phyloP scores from a whole-genome alignment of 2,329 filamentous ascomycete genomes.

The Orbilia brochopaga region DNA sequence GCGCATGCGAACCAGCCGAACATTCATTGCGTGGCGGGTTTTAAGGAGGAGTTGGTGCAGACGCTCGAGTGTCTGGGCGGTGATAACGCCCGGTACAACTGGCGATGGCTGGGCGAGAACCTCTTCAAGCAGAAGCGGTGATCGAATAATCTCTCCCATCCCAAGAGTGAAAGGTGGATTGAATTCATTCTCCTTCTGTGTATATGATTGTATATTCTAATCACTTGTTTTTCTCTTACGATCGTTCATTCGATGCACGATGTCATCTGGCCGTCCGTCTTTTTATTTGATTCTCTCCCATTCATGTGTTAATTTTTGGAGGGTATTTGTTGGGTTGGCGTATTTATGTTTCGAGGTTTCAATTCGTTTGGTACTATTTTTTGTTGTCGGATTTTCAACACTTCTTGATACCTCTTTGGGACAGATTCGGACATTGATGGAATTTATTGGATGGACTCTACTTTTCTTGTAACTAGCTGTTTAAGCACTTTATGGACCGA shows the following conservation, averaged over 20 bases:
- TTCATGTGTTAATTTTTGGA: not conserved
- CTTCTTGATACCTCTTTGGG: constrained; percentile 7
- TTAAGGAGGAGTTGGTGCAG: constrained; percentile 46
- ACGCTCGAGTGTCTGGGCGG: constrained; percentile 50
- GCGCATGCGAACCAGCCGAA: constrained; percentile 33
- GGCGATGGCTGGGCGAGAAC: constrained; percentile 49
- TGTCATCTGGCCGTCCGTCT: not conserved
- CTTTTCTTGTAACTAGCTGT: not conserved
- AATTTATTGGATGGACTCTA: not conserved
- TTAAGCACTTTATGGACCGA: too few relatives aligned
- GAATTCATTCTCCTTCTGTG: constrained; percentile 39
- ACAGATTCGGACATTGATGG: not conserved
- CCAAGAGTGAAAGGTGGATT: constrained; percentile 3
- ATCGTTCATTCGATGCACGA: not conserved
- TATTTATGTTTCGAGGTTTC: not conserved
- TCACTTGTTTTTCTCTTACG: not conserved
- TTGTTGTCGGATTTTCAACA: not conserved
- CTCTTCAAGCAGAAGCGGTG: constrained; percentile 47
- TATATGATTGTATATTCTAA: constrained; percentile 21
- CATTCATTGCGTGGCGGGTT: constrained; percentile 42
- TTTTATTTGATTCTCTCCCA: not conserved
- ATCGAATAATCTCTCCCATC: not conserved
- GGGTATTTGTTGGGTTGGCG: not conserved
- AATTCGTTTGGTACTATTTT: not conserved
- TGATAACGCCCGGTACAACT: constrained; percentile 47